phyloP scores from a whole-genome alignment of 495 filamentous ascomycete species.

The Halenospora varia region DNA sequence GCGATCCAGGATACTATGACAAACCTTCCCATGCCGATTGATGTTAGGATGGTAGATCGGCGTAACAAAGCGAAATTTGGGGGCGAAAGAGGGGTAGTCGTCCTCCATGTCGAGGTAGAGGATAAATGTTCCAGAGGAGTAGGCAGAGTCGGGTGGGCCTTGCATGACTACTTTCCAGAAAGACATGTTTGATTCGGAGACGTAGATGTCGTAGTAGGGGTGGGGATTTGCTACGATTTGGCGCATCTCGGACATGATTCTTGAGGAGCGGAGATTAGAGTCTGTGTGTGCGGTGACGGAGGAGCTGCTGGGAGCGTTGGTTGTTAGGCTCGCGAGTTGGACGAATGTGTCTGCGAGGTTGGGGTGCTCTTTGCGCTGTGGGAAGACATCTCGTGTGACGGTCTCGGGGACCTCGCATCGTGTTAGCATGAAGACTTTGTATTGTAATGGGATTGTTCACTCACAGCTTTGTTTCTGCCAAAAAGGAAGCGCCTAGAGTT shows the following conservation, averaged over 20 bases:
- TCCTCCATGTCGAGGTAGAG: conserved; percentile 38
- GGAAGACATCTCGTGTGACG: conserved; percentile 26
- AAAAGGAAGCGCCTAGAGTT: conserved; percentile 2
- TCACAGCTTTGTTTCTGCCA: conserved; percentile 16
- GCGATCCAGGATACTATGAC: conserved; percentile 29
- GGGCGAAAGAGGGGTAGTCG: conserved; percentile 72
- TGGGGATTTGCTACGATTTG: conserved; percentile 22
- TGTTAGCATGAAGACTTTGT: too few species aligned
- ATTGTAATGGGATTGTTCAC: too few species aligned
- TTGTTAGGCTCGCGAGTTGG: conserved; percentile 16
- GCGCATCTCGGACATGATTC: conserved; percentile 25
- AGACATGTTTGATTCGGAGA: conserved; percentile 27
- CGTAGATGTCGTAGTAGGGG: conserved; percentile 27
- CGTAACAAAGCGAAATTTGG: conserved; percentile 70
- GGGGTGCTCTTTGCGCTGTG: conserved; percentile 26
- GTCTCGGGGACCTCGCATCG: conserved; percentile 9
- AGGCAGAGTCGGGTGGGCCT: conserved; percentile 22
- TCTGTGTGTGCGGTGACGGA: not conserved
- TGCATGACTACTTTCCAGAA: conserved; percentile 30
- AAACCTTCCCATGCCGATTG: conserved; percentile 67
- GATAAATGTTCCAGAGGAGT: conserved; percentile 23
- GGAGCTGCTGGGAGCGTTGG: not conserved
- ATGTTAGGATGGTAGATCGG: conserved; percentile 78
- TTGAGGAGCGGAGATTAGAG: conserved; percentile 2
- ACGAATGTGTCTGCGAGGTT: conserved; percentile 26